These are phyloP conservation scores for Dissophora ornata DNA, from an alignment of 192 early-diverging fungal species.

Conservation along the genomic window DNA sequence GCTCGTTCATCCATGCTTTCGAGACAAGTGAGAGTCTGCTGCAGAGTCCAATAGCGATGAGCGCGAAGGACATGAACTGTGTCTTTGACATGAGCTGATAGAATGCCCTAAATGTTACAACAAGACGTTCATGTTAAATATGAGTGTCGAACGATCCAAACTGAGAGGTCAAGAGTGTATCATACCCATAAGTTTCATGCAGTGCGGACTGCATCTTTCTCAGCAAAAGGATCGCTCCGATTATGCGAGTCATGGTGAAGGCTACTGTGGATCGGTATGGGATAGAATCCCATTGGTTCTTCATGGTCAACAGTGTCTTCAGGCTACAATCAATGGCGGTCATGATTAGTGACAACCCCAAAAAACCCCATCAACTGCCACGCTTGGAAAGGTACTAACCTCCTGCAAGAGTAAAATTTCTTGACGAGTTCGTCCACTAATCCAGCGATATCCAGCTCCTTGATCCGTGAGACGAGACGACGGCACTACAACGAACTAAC, in stretches of 20 bases:
- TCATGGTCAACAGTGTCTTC: slow-evolving; percentile 6
- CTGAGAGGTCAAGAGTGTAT: not conserved
- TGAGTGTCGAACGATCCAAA: no score
- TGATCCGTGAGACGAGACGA: slow-evolving; percentile 26
- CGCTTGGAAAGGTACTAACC: no score
- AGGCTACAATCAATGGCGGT: slow-evolving; percentile 13
- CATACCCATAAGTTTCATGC: slow-evolving; percentile 50
- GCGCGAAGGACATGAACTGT: slow-evolving; percentile 60
- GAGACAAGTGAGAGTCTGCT: slow-evolving; percentile 45
- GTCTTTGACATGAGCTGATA: slow-evolving; percentile 50
- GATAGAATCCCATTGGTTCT: slow-evolving; percentile 40
- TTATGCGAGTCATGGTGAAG: slow-evolving; percentile 41
- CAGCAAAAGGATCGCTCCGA: slow-evolving; percentile 23
- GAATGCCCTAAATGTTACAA: slow-evolving; percentile 31
- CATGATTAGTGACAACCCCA: no score
- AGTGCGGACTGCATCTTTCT: slow-evolving; percentile 29
- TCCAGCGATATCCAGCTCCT: slow-evolving; percentile 24
- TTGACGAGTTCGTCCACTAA: slow-evolving; percentile 30
- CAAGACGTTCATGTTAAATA: not conserved
- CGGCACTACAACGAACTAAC: slow-evolving; percentile 23
- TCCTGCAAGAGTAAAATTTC: slow-evolving; percentile 36
- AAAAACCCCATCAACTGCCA: no score
- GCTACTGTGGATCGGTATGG: slow-evolving; percentile 44
- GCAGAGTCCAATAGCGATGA: slow-evolving; percentile 43
- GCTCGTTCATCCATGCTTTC: slow-evolving; percentile 40